Evolutionary conservation across 371 early-diverging fungal species (phyloP), one percentile per base, ranked within the genome.

Genomic region (Mortierella sp.): DNA sequence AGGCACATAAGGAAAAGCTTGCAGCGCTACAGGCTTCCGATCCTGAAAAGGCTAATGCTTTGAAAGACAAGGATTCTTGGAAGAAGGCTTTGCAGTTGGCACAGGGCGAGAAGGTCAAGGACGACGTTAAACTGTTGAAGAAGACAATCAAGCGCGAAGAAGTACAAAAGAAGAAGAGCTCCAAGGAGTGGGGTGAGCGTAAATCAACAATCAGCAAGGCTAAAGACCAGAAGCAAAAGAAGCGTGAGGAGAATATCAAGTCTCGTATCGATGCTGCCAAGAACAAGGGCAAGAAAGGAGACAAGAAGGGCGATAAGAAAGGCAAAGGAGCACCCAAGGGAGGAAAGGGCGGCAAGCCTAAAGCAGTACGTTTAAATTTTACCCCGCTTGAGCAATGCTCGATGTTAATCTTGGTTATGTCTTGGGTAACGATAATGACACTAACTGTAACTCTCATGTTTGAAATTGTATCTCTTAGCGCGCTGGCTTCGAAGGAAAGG

Each of bases 71-170:
- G 75, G 90, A 90, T 58, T 87, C 90, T 28, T 97, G 97, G 97
- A 84, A 86, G 64, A 95, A 93, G 86, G 93, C 94, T 3, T 61
- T 94, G 62, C 88, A 91, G 61, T 85, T 92, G 84, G 97, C 97
- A 9, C 86, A 90, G 54, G 98, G 98, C 72, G 94, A 95, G 72
- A 96, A 95, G 86, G 88, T 96, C 70, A 95, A 95, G 84, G 98
- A 98, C 75, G 96, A 98, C 68, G 78, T 92, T 51, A 94, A 92
- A 78, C 85, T 97, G 54, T 84, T 98, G 66, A 96, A 97, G 84
- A 96, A 96, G 89, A 93, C 95, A 0, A 89, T 98, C 67, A 96
- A 96, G 86, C 91, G 95, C 68, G 89, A 93, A 73, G 93, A 95
- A 74, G 89, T 93, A 76, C 83, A 84, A 62, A 98, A 98, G 93